phyloP scores from a whole-genome alignment of 179 eudicot genomes.

The Spergularia azorica region DNA sequence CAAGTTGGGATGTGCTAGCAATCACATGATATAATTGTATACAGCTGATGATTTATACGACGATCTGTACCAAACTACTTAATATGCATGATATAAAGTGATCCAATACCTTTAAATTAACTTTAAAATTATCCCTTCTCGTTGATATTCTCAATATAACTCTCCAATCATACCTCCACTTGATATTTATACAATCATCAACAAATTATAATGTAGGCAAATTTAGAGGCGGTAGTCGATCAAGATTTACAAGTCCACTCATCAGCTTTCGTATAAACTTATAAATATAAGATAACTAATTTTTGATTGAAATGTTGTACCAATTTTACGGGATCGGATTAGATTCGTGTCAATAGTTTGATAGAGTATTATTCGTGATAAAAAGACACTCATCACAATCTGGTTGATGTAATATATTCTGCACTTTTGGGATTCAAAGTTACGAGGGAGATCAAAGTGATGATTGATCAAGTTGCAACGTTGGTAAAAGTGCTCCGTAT shows the following conservation, averaged over 20 bases:
- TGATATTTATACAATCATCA: conserved; percentile 9
- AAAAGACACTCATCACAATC: not conserved
- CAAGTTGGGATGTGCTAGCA: too few species aligned
- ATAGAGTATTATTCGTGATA: too few species aligned
- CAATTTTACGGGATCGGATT: not conserved
- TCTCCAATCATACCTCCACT: not conserved
- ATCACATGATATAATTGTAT: too few species aligned
- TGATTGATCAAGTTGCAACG: not conserved
- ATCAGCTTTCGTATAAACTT: too few species aligned
- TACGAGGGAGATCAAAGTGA: not conserved
- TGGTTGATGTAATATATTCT: conserved; percentile 12
- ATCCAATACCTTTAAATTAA: not conserved
- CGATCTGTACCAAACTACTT: too few species aligned
- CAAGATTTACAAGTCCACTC: too few species aligned
- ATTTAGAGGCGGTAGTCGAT: not conserved
- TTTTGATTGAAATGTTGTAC: not conserved
- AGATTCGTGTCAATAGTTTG: too few species aligned
- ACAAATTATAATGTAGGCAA: not conserved
- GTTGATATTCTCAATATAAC: not conserved
- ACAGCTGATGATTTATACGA: too few species aligned
- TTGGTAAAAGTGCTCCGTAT: not conserved
- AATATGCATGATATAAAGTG: too few species aligned
- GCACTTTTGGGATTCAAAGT: conserved; percentile 1
- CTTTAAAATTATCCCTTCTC: not conserved
- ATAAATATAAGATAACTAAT: too few species aligned